Evolutionary conservation across 495 filamentous ascomycete genomes (phyloP).

Genomic region (Penicillium maclennaniae): DNA sequence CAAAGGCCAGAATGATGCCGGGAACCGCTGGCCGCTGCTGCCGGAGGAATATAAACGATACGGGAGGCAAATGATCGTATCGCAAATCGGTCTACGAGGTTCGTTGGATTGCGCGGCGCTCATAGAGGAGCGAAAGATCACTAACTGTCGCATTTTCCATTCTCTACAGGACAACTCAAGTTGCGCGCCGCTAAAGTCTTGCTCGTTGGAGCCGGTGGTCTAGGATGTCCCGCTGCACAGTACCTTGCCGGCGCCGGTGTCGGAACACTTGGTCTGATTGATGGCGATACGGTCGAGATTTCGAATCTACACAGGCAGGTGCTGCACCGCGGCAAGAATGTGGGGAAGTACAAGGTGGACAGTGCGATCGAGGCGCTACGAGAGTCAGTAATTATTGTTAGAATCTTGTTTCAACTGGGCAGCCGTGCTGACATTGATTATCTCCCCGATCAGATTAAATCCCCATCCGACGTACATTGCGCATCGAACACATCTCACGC

Average conservation of each 20-base stretch:
- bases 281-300: constrained; percentile 80
- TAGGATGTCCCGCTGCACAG: constrained; percentile 86
- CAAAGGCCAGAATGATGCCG: background rate
- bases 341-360: constrained; percentile 79
- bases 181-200: constrained; percentile 69
- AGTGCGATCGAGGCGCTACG: constrained; percentile 66
- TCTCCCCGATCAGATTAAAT: constrained; percentile 52
- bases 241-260: constrained; percentile 88
- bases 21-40: constrained; percentile 57
- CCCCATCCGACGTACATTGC: constrained; percentile 59
- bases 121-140: background rate
- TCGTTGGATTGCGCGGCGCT: background rate
- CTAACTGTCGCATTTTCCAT: background rate
- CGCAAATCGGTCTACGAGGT: constrained; percentile 64
- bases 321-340: constrained; percentile 62
- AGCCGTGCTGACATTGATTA: background rate
- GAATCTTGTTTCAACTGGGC: too few relatives aligned
- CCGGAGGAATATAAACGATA: constrained; percentile 77
- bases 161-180: constrained; percentile 65
- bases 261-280: constrained; percentile 77
- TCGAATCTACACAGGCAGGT: constrained; percentile 96
- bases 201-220: constrained; percentile 85
- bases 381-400: constrained; percentile 47
- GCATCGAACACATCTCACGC: constrained; percentile 57
- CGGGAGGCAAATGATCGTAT: constrained; percentile 88